Base-by-base conservation (phyloP, 306 rosid species). In the Hippophae gyantsensis region DNA sequence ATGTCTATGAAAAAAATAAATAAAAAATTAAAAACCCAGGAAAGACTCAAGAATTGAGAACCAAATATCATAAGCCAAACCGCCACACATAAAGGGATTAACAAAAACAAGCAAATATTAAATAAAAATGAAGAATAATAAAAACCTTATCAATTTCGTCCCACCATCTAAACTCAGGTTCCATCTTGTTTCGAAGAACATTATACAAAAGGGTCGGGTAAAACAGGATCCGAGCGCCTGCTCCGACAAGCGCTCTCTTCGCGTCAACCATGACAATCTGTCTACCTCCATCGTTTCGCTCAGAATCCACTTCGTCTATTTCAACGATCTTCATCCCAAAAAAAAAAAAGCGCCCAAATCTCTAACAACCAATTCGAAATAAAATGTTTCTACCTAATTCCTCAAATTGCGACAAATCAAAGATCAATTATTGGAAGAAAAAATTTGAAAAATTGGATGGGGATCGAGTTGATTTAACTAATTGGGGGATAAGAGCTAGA, bases 111-210 rank as follows among this genome's bases (percentile, higher is more conserved):
- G 38, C 38, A 32, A 32, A 32, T 2, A 32, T 32, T 5, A 11
- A 25, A 44, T 9, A 27, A n/a, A 38, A 46, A 61, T 42, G 10
- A 1, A 47, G 58, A 48, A 40, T 62, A 68, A 69, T 46, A 12
- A 50, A 57, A 72, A 92, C 98, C 98, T 92, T 88, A 49, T 92
- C 95, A 64, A 92, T 84, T 85, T 87, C 88, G 64, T 92, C 98
- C 96, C 98, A 92, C 98, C 98, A 92, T 76, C 96, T 72, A 81
- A 92, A 92, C 80, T 92, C 96, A 60, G 96, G 42, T 67, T 92
- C 98, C 56, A 92, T 83, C 72, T 85, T 92, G 72, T 87, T 92
- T 56, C 96, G 86, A 78, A 92, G 84, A 78, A 92, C 96, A 81
- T 92, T 92, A 83, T 92, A 92, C 74, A 92, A 62, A 68, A 92